phyloP scores from a whole-genome alignment of 1,284 basidiomycete genomes.

The Microbotryomycetes sp. region DNA sequence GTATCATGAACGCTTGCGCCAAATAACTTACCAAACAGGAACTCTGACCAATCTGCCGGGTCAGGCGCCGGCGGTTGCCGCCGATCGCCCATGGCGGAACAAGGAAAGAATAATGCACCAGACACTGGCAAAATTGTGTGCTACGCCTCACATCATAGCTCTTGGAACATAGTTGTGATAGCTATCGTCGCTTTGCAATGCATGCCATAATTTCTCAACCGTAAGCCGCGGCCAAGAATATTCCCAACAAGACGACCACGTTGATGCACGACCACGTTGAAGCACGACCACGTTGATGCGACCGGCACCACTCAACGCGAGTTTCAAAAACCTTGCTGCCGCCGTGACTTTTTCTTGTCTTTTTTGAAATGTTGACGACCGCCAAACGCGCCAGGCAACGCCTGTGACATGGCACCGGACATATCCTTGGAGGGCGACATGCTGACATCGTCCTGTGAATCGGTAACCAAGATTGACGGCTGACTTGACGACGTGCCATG shows the following conservation, averaged over 20 bases:
- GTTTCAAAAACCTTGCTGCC: conserved; percentile 68
- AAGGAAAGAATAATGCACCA: too few relatives aligned
- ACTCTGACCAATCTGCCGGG: background rate
- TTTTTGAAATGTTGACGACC: conserved; percentile 48
- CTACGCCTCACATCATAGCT: too few relatives aligned
- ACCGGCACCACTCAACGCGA: too few relatives aligned
- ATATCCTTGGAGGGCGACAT: background rate
- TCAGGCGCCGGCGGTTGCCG: background rate
- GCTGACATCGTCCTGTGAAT: background rate
- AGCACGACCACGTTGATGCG: too few relatives aligned
- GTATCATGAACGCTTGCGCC: too few relatives aligned
- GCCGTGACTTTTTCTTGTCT: conserved; percentile 48
- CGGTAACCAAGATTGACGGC: conserved; percentile 11
- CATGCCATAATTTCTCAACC: too few relatives aligned
- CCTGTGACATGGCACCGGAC: conserved; percentile 46
- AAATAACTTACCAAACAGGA: background rate
- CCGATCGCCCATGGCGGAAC: background rate
- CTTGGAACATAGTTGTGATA: too few relatives aligned
- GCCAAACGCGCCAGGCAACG: conserved; percentile 62
- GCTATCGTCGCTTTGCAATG: too few relatives aligned
- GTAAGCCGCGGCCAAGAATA: too few relatives aligned
- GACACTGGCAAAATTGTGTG: too few relatives aligned
- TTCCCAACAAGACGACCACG: too few relatives aligned
- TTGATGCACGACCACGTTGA: too few relatives aligned
- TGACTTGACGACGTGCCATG: conserved; percentile 7